These are phyloP conservation scores for Ceratocystis alfenasii DNA, from an alignment of 2,329 filamentous ascomycete genomes.

Conservation along the genomic window DNA sequence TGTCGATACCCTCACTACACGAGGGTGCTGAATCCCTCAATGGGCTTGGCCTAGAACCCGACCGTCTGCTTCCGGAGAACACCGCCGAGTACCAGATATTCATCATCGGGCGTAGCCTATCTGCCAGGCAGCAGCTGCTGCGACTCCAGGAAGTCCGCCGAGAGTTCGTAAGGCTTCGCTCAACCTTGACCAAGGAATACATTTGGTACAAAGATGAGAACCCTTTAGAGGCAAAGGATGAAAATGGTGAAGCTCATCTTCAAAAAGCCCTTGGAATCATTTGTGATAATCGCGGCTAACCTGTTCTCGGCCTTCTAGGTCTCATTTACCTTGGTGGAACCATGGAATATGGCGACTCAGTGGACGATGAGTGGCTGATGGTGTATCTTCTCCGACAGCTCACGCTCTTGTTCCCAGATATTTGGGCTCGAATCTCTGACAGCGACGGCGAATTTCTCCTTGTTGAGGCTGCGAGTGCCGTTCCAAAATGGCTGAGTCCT, in stretches of 20 bases:
- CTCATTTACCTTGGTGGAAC: conserved; percentile 57
- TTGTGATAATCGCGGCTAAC: neutral
- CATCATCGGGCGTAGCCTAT: conserved; percentile 46
- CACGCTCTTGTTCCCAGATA: conserved; percentile 55
- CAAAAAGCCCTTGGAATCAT: neutral
- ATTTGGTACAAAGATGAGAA: conserved; percentile 92
- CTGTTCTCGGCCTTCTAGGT: conserved; percentile 28
- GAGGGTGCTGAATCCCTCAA: neutral
- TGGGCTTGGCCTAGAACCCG: neutral
- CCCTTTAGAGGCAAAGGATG: conserved; percentile 51
- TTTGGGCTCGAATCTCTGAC: conserved; percentile 77
- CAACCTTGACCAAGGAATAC: conserved; percentile 62
- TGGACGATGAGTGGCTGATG: conserved; percentile 95
- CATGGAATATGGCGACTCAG: conserved; percentile 83
- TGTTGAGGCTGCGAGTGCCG: conserved; percentile 77
- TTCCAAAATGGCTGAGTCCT: conserved; percentile 84
- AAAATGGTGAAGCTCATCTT: conserved; percentile 37
- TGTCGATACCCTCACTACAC: neutral
- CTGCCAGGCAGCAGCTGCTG: conserved; percentile 46
- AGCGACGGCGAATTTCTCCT: conserved; percentile 91
- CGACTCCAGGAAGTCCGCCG: conserved; percentile 62
- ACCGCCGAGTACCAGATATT: conserved; percentile 77
- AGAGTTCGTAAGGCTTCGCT: conserved; percentile 50
- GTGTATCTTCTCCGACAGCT: conserved; percentile 80
- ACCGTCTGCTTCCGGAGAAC: conserved; percentile 55